These are phyloP conservation scores for Penicillium sp. DNA, from an alignment of 2,329 filamentous ascomycete species.

Conservation along the genomic window DNA sequence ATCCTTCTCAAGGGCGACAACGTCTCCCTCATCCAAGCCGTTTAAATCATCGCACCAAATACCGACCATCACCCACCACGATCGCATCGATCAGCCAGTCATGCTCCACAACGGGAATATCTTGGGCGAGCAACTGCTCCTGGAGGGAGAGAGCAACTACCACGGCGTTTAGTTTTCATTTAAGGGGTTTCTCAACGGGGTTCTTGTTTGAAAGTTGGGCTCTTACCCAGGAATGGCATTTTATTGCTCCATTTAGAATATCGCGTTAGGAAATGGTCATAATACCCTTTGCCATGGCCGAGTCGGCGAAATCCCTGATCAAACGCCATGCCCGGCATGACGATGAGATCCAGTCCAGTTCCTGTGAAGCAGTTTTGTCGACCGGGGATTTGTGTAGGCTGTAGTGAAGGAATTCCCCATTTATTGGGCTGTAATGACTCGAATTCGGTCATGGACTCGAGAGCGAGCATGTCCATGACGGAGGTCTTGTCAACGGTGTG, in stretches of 20 bases:
- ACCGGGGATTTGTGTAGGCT: conserved; percentile 57
- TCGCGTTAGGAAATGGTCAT: conserved; percentile 83
- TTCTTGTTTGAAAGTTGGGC: conserved; percentile 5
- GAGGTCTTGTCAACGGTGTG: conserved; percentile 60
- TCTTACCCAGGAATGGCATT: conserved; percentile 59
- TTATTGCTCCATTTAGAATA: conserved; percentile 52
- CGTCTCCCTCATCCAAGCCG: conserved; percentile 70
- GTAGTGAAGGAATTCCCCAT: conserved; percentile 93
- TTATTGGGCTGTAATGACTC: conserved; percentile 69
- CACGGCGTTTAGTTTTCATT: conserved; percentile 27
- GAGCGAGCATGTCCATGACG: conserved; percentile 92
- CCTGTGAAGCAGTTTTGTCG: conserved; percentile 64
- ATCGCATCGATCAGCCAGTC: conserved; percentile 79
- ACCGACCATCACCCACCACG: conserved; percentile 64
- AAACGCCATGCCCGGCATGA: conserved; percentile 92
- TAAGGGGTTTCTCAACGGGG: conserved; percentile 10
- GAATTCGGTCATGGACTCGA: conserved; percentile 71
- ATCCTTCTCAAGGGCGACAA: conserved; percentile 86
- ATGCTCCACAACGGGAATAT: conserved; percentile 68
- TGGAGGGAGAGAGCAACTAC: conserved; percentile 73
- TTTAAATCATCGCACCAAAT: conserved; percentile 41
- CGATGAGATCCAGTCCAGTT: conserved; percentile 69
- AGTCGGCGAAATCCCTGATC: conserved; percentile 70
- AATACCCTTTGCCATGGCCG: conserved; percentile 94
- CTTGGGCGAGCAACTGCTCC: conserved; percentile 73